These are phyloP conservation scores for Vigna trinervia DNA, from an alignment of 306 rosid genomes.

Conservation along the genomic window DNA sequence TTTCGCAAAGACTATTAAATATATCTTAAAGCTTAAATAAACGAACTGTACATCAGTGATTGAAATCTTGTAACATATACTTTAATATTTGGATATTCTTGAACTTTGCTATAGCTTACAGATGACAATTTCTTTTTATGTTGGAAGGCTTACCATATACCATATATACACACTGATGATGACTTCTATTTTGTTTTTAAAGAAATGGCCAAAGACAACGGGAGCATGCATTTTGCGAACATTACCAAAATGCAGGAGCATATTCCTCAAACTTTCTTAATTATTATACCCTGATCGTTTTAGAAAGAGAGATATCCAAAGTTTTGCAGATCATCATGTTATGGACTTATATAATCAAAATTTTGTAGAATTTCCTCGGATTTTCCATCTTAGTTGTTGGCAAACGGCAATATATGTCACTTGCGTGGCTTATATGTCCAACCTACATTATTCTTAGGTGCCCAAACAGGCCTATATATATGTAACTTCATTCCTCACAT, in stretches of 20 bases:
- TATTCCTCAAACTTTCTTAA: neutral
- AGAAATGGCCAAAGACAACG: neutral
- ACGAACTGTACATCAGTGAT: too few species aligned
- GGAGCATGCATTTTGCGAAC: neutral
- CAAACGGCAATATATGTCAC: neutral
- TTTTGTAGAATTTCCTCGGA: constrained; percentile 3
- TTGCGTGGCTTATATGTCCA: constrained; percentile 27
- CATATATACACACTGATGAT: neutral
- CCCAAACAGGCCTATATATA: constrained; percentile 38
- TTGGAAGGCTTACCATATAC: neutral
- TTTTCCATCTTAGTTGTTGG: constrained; percentile 24
- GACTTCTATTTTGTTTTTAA: neutral
- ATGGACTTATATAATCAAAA: neutral
- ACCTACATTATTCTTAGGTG: neutral
- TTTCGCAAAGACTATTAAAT: too few species aligned
- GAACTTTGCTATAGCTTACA: too few species aligned
- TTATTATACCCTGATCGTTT: neutral
- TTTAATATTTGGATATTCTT: too few species aligned
- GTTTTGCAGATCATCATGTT: neutral
- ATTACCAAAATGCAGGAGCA: neutral
- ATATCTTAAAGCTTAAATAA: too few species aligned
- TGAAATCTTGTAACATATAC: too few species aligned
- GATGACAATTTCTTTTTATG: too few species aligned
- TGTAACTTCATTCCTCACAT: neutral
- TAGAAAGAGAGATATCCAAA: neutral